Evolutionary conservation across 495 filamentous ascomycete species (phyloP).

Genomic region (Cercophora scortea): DNA sequence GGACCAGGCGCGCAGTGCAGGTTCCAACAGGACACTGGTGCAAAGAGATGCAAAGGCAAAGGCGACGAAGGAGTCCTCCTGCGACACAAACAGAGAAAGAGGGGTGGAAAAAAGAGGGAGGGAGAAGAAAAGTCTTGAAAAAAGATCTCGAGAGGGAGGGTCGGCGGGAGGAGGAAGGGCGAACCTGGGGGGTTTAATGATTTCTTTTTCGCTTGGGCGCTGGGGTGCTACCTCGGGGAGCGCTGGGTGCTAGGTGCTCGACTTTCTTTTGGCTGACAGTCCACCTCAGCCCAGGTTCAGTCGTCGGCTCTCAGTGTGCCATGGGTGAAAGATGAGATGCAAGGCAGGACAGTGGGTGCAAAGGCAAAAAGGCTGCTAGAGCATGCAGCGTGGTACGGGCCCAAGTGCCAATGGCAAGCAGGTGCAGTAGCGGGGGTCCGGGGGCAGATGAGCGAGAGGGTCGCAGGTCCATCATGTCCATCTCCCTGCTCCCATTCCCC

Average conservation of each 20-base stretch:
- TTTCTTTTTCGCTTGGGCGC: conserved; percentile 16
- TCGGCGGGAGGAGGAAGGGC: conserved; percentile 17
- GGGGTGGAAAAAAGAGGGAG: conserved; percentile 21
- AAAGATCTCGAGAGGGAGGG: conserved; percentile 25
- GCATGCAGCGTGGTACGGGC: conserved; percentile 7
- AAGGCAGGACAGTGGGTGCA: conserved; percentile 1
- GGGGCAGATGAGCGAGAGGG: conserved; percentile 4
- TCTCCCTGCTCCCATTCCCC: too few species aligned
- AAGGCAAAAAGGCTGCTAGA: background rate
- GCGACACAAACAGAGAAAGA: conserved; percentile 21
- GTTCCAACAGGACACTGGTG: background rate
- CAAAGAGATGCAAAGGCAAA: conserved; percentile 8
- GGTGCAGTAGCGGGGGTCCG: conserved; percentile 12
- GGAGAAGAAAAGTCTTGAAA: conserved; percentile 24
- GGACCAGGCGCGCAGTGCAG: background rate
- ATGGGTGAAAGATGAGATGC: too few species aligned
- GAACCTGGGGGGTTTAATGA: conserved; percentile 32
- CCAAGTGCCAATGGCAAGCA: conserved; percentile 18
- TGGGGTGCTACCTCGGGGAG: conserved; percentile 7
- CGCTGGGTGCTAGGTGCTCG: background rate
- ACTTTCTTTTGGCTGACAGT: background rate
- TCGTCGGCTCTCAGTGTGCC: too few species aligned
- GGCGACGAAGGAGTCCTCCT: conserved; percentile 13
- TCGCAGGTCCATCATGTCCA: too few species aligned
- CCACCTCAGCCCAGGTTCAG: background rate